These are phyloP conservation scores for Stachybotrys elegans DNA, from an alignment of 2,329 filamentous ascomycete genomes.

Conservation along the genomic window DNA sequence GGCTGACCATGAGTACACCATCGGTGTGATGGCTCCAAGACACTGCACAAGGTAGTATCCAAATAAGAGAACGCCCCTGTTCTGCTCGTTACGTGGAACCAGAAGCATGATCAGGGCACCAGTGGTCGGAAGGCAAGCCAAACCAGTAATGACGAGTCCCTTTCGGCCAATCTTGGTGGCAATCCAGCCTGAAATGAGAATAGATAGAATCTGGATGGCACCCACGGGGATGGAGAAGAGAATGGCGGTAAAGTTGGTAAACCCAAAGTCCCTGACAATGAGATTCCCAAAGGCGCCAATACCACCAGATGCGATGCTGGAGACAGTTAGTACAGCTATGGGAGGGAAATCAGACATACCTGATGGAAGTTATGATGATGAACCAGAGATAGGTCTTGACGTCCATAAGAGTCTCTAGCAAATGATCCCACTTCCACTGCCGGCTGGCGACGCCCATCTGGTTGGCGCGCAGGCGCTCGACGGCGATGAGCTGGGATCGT, in stretches of 20 bases:
- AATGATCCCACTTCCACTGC: background rate
- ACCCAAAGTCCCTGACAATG: background rate
- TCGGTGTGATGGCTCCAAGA: constrained; percentile 39
- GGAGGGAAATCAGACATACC: background rate
- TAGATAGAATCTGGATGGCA: background rate
- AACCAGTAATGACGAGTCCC: constrained; percentile 34
- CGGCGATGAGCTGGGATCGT: background rate
- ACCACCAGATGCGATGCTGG: background rate
- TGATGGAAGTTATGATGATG: background rate
- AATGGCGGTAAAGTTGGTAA: background rate
- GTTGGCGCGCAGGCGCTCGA: background rate
- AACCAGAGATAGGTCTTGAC: background rate
- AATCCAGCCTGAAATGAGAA: background rate
- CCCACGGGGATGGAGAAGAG: background rate
- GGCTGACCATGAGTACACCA: constrained; percentile 52
- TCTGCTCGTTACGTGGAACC: constrained; percentile 35
- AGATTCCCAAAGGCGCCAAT: background rate
- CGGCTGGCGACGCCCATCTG: background rate
- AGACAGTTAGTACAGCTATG: background rate
- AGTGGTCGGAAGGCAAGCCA: constrained; percentile 30
- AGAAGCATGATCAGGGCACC: constrained; percentile 44
- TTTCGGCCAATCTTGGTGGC: constrained; percentile 37
- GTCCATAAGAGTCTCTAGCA: background rate
- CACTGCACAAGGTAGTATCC: constrained; percentile 43
- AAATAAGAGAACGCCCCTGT: constrained; percentile 41